phyloP scores from a whole-genome alignment of 2,329 filamentous ascomycete species.

The Chrysosporium keratinophilum region DNA sequence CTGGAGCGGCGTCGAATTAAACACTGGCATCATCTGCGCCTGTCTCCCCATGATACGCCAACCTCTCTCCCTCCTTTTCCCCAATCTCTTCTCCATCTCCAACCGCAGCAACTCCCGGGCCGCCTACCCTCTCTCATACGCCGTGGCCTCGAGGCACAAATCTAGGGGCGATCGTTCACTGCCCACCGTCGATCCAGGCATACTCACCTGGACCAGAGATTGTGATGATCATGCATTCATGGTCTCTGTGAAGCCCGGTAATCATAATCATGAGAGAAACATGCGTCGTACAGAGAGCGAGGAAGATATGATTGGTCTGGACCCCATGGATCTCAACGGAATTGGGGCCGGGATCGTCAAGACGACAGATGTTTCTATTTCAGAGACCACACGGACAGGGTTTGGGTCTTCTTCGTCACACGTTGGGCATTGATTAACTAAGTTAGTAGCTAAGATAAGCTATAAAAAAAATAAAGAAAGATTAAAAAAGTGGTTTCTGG shows the following conservation, averaged over 20 bases:
- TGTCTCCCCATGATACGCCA: constrained; percentile 31
- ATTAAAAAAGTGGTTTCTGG: no score
- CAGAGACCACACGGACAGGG: not conserved
- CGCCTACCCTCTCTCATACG: not conserved
- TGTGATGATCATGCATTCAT: constrained; percentile 3
- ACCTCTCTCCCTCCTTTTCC: constrained; percentile 21
- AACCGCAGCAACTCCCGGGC: constrained; percentile 3
- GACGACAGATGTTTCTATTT: constrained; percentile 9
- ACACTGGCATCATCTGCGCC: constrained; percentile 30
- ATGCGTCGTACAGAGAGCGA: constrained; percentile 9
- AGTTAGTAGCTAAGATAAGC: no score
- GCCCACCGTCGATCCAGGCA: not conserved
- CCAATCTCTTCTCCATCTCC: constrained; percentile 13
- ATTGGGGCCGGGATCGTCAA: constrained; percentile 7
- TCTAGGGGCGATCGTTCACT: constrained; percentile 5
- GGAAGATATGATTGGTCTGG: constrained; percentile 2
- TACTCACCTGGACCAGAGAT: not conserved
- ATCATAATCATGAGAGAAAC: not conserved
- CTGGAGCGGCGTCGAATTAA: constrained; percentile 33
- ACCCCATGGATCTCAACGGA: not conserved
- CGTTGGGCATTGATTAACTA: not conserved
- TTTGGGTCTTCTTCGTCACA: constrained; percentile 3
- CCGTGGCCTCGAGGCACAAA: not conserved
- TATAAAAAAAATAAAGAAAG: no score
- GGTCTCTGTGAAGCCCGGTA: constrained; percentile 8